phyloP scores from a whole-genome alignment of 768 basidiomycete genomes.

The Amanita rubescens region DNA sequence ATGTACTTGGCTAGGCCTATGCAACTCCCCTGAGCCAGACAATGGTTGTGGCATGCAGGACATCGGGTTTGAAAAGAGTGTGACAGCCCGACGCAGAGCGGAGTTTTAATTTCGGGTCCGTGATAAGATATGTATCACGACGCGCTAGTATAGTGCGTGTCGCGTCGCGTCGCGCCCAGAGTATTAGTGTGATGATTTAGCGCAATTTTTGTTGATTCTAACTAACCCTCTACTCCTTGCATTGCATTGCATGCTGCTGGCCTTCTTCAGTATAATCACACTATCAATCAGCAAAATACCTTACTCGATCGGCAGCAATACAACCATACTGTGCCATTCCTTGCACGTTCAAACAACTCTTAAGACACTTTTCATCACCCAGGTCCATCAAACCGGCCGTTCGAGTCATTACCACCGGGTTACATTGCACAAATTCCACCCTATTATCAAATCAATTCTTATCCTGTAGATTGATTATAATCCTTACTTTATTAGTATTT shows the following conservation, averaged over 20 bases:
- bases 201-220: background rate
- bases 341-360: background rate
- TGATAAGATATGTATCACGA: background rate
- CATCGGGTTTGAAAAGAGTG: background rate
- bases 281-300: background rate
- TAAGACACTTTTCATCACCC: background rate
- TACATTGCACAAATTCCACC: background rate
- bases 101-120: background rate
- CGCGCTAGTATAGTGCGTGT: background rate
- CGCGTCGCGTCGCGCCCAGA: background rate
- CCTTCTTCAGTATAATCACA: background rate
- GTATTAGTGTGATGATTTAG: background rate
- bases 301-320: background rate
- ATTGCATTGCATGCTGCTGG: background rate
- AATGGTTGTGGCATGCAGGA: background rate
- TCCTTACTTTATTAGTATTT: too few species aligned
- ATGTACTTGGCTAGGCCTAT: background rate
- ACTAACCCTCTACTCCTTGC: background rate
- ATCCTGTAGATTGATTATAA: background rate
- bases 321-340: background rate
- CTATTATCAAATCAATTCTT: background rate
- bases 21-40: background rate
- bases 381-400: background rate
- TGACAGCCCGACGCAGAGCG: background rate
- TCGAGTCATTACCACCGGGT: background rate